Conservation (phyloP, 306 rosid species). For the Ormosia semicastrata region DNA sequence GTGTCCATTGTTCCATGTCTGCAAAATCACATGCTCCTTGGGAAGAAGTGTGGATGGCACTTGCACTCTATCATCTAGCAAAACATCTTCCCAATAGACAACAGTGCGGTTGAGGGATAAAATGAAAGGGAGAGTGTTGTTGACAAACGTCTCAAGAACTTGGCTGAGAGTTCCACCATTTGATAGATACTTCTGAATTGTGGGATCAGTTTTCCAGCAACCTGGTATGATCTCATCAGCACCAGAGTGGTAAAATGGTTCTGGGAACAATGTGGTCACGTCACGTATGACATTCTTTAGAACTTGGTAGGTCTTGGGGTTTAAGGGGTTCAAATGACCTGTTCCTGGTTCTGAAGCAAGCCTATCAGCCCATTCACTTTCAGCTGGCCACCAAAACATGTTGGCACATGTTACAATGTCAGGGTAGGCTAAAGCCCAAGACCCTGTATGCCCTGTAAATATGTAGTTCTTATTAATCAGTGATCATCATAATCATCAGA, state of each 20-base stretch:
- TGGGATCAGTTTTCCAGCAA: slow-evolving; percentile 80
- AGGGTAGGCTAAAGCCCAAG: slow-evolving; percentile 85
- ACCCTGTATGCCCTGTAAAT: slow-evolving; percentile 80
- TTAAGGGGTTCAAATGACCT: slow-evolving; percentile 86
- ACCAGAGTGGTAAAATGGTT: slow-evolving; percentile 70
- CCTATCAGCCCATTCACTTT: slow-evolving; percentile 42
- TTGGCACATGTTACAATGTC: slow-evolving; percentile 84
- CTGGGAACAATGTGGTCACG: slow-evolving; percentile 60
- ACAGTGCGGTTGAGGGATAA: slow-evolving; percentile 74
- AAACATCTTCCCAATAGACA: slow-evolving; percentile 82
- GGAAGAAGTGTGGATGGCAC: slow-evolving; percentile 59
- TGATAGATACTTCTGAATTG: slow-evolving; percentile 51
- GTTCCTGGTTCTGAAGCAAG: slow-evolving; percentile 85
- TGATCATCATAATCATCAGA: background rate
- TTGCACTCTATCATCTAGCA: slow-evolving; percentile 39
- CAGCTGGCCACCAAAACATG: slow-evolving; percentile 87
- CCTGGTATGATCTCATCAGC: slow-evolving; percentile 76
- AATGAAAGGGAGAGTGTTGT: slow-evolving; percentile 65
- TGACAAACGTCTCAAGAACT: slow-evolving; percentile 70
- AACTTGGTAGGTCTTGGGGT: slow-evolving; percentile 77
- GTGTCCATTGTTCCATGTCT: slow-evolving; percentile 85
- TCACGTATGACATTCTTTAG: slow-evolving; percentile 65
- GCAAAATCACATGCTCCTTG: slow-evolving; percentile 63
- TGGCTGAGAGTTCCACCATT: slow-evolving; percentile 69
- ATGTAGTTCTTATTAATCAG: background rate